Percentiles rank a stretch among this genome's conserved stretches.
Evolutionary conservation across 208 protist genomes (phyloP).

Genomic region (Leishmania martiniquensis): DNA sequence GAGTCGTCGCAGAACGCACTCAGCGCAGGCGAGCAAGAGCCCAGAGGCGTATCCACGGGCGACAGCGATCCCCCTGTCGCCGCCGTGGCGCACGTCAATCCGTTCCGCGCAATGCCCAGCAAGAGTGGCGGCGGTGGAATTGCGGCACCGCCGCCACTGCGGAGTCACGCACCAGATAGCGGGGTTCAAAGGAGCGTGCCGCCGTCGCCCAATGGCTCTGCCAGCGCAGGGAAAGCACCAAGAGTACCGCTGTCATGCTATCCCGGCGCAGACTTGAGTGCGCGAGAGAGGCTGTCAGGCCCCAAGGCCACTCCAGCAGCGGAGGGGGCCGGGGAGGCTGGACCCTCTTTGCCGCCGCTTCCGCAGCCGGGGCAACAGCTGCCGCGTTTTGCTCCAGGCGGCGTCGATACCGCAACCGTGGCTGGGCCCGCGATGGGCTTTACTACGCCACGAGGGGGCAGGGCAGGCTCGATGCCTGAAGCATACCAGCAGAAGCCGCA

Average conservation of each 20-base stretch:
- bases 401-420: not conserved
- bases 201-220: too few species aligned
- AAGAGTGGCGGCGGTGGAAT: not conserved
- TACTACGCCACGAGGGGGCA: conserved; percentile 1
- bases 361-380: not conserved
- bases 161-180: not conserved
- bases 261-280: not conserved
- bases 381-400: not conserved
- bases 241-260: not conserved
- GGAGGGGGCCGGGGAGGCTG: not conserved
- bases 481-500: not conserved
- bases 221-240: too few species aligned
- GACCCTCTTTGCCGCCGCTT: not conserved
- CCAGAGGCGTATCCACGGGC: not conserved
- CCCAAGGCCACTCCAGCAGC: not conserved
- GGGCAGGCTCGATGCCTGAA: not conserved
- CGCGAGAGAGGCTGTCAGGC: not conserved
- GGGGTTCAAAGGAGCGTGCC: not conserved
- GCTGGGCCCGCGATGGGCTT: conserved; percentile 1
- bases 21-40: not conserved
- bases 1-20: not conserved
- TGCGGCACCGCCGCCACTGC: not conserved
- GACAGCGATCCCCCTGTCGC: not conserved
- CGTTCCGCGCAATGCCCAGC: not conserved
- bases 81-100: not conserved